Evolutionary conservation across 495 filamentous ascomycete genomes (phyloP).

Genomic region (Aspergillus kassunensis): DNA sequence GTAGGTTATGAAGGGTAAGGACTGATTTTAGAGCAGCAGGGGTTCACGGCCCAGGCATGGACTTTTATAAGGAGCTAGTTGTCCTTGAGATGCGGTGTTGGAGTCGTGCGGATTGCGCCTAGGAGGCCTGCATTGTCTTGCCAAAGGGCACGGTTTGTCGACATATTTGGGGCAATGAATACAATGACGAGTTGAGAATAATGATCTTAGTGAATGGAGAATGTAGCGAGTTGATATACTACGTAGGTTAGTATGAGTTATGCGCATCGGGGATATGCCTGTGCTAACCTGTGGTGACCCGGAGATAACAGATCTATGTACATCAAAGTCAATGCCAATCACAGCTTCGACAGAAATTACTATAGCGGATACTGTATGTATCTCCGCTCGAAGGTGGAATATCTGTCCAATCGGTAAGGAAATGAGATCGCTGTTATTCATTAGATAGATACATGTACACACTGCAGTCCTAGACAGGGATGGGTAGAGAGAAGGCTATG

Average conservation of each 20-base stretch:
- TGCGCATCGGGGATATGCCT: too few species aligned
- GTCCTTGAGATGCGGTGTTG: background rate
- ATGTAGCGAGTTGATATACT: too few species aligned
- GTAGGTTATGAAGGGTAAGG: conserved; percentile 19
- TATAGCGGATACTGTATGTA: background rate
- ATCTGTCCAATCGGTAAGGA: background rate
- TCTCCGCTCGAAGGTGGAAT: background rate
- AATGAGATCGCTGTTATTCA: background rate
- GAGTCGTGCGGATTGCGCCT: background rate
- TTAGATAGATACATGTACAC: background rate
- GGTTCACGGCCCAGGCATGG: conserved; percentile 1
- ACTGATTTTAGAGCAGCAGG: background rate
- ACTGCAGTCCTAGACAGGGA: background rate
- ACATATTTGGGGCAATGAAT: background rate
- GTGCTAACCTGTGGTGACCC: too few species aligned
- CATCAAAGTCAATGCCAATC: too few species aligned
- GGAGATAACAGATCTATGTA: too few species aligned
- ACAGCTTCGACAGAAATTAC: background rate
- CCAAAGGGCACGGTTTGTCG: background rate
- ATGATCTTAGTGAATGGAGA: too few species aligned
- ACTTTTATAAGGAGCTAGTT: background rate
- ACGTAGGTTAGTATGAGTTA: background rate
- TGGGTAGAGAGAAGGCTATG: background rate
- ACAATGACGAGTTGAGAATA: too few species aligned
- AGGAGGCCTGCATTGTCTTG: background rate